Base-by-base conservation (phyloP, 345 rosid species). In the Eucalyptus polyanthemos region DNA sequence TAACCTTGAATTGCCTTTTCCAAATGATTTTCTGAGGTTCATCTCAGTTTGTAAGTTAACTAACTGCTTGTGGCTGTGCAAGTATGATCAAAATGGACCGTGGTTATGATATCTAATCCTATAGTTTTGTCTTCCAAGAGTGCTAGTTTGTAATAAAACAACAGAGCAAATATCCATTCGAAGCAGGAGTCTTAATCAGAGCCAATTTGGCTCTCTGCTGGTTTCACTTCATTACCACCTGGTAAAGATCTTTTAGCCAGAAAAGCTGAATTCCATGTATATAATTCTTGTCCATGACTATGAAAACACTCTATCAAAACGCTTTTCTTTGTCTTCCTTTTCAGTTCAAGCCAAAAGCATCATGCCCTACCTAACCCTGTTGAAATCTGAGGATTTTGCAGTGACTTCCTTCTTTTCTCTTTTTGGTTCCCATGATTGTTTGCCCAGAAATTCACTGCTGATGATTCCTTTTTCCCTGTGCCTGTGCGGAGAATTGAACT, bases 401-500 rank as follows among this genome's bases (percentile, higher is more conserved):
- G 88, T 29, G 49, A 40, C 37, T 62, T 8, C 53, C 11, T 54
- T 44, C 47, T 56, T 87, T 58, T 44, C 19, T 58, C 47, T 19
- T 87, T 85, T 44, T 60, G 80, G 69, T 58, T 13, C 44, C 85
- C 85, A 40, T 76, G 47, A 40, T 76, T 76, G 47, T 21, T 76
- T 21, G 47, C 85, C 85, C 85, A 76, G 62, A 86, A 44, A 56
- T 29, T n/a, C 40, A 54, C 87, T 81, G 87, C 11, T 47, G 42
- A 81, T 67, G 87, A 81, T 88, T 85, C 53, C 60, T 60, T 62
- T 69, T 88, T 87, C 76, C 13, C 44, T 89, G 85, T 54, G 54
- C 88, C 69, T 89, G 44, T 89, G 92, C 90, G 91, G 89, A 62
- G 91, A 92, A 88, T 54, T 88, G 80, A 89, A 88, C 37, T 40